Percentiles rank a stretch among this genome's conserved stretches.
Evolutionary conservation across 1,284 basidiomycete genomes (phyloP).

Genomic region (Fistulinella staudtii): DNA sequence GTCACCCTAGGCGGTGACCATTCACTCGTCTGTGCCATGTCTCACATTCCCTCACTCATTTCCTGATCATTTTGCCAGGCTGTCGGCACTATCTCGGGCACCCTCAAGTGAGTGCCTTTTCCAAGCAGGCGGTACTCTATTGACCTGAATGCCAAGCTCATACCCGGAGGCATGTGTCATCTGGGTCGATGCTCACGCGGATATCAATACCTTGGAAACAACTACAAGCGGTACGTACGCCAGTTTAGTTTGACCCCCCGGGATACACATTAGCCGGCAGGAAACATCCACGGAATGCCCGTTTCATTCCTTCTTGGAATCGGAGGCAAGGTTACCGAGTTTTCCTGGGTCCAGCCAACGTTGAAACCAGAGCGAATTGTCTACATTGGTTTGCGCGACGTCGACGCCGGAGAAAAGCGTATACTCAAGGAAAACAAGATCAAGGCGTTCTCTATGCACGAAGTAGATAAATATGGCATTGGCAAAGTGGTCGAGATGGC

Average conservation of each 20-base stretch:
- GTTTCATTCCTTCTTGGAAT: constrained; percentile 91
- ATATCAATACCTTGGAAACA: constrained; percentile 90
- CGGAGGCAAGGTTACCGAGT: constrained; percentile 51
- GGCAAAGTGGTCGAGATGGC: constrained; percentile 96
- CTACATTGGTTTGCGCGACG: constrained; percentile 94
- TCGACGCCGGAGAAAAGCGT: constrained; percentile 87
- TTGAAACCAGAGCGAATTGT: constrained; percentile 76
- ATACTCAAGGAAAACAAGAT: constrained; percentile 87
- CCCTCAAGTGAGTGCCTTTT: constrained; percentile 52
- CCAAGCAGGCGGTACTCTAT: neutral
- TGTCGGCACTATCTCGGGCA: constrained; percentile 89
- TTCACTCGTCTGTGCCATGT: constrained; percentile 62
- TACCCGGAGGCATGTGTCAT: constrained; percentile 80
- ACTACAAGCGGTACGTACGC: constrained; percentile 67
- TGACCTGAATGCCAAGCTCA: constrained; percentile 40
- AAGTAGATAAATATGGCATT: constrained; percentile 96
- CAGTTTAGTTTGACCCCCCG: neutral
- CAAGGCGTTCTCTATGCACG: constrained; percentile 97
- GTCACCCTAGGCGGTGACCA: constrained; percentile 97
- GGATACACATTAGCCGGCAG: constrained; percentile 33
- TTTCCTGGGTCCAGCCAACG: constrained; percentile 77
- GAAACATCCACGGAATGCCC: constrained; percentile 98
- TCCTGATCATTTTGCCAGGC: constrained; percentile 47
- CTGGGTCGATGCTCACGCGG: constrained; percentile 93
- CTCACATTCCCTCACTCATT: neutral